A percentile compares a stretch with the other conserved stretches of the same genome.
phyloP scores from a whole-genome alignment of 768 basidiomycete species.

The Psilocybe cyanescens region DNA sequence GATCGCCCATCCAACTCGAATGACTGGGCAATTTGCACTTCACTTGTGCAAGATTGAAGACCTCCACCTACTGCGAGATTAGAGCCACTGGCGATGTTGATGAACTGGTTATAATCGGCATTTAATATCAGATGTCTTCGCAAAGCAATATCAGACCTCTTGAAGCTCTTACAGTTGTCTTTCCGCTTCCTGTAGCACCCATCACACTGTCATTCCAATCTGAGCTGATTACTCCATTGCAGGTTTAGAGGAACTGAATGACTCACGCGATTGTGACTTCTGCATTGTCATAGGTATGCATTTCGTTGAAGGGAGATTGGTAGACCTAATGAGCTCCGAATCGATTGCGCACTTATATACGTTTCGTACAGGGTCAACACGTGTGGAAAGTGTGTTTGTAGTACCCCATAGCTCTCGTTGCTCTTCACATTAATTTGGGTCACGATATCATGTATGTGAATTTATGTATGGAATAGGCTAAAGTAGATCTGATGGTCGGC shows the following conservation, averaged over 20 bases:
- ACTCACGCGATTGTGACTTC: slow-evolving; percentile 1
- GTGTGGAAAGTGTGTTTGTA: no score
- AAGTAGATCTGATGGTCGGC: no score
- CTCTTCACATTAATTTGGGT: no score
- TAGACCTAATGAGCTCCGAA: no score
- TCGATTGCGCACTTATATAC: no score
- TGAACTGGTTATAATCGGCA: slow-evolving; percentile 40
- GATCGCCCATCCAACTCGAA: slow-evolving; percentile 44
- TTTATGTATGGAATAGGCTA: no score
- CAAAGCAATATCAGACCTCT: not conserved
- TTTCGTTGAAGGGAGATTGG: no score
- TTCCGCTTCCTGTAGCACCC: slow-evolving; percentile 41
- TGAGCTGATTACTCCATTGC: no score
- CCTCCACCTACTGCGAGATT: slow-evolving; percentile 44
- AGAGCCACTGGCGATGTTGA: slow-evolving; percentile 53
- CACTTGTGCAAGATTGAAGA: slow-evolving; percentile 52
- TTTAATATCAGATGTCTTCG: not conserved
- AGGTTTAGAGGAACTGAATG: not conserved
- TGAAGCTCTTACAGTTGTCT: slow-evolving; percentile 31
- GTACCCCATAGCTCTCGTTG: no score
- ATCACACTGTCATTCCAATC: slow-evolving; percentile 29
- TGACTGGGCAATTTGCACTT: slow-evolving; percentile 41
- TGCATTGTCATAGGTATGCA: not conserved
- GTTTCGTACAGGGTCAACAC: no score
- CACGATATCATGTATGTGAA: no score